These are phyloP conservation scores for Rosa rugosa DNA, from an alignment of 306 rosid genomes.

Conservation along the genomic window DNA sequence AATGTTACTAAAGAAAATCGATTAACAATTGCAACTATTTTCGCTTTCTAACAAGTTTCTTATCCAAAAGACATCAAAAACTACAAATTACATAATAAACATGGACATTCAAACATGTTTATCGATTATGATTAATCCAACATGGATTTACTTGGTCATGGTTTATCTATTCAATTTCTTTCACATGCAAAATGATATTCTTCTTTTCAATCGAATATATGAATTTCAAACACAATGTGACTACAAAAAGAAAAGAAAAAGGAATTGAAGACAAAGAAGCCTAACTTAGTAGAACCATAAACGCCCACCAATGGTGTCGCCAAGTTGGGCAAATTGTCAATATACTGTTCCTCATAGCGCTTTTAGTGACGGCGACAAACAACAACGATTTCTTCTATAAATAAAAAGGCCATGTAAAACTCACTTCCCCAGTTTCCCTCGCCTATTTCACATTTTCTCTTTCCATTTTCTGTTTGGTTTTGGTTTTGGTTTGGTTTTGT, in stretches of 20 bases:
- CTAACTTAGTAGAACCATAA: not conserved
- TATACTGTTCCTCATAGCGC: conserved; percentile 2
- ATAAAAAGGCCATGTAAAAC: not conserved
- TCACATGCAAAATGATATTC: not conserved
- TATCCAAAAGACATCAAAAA: too few species aligned
- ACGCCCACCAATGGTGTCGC: conserved; percentile 8
- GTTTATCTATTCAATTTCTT: not conserved
- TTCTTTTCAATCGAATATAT: not conserved
- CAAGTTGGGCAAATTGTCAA: conserved; percentile 22
- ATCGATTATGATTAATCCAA: not conserved
- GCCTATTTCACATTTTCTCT: conserved; percentile 11
- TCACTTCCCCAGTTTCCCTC: conserved; percentile 13
- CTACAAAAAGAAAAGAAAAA: not conserved
- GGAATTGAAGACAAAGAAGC: conserved; percentile 1
- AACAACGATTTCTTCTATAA: conserved; percentile 36
- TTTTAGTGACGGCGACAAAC: conserved; percentile 17
- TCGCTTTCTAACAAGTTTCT: too few species aligned
- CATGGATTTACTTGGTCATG: not conserved
- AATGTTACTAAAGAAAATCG: too few species aligned
- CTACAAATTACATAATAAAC: too few species aligned
- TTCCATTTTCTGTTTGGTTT: not conserved
- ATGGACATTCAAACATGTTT: not conserved
- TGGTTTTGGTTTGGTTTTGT: not conserved
- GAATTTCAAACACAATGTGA: not conserved
- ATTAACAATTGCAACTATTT: too few species aligned